Evolutionary conservation across 2,329 filamentous ascomycete species (phyloP).

Genomic region (Trichoderma asperellum): DNA sequence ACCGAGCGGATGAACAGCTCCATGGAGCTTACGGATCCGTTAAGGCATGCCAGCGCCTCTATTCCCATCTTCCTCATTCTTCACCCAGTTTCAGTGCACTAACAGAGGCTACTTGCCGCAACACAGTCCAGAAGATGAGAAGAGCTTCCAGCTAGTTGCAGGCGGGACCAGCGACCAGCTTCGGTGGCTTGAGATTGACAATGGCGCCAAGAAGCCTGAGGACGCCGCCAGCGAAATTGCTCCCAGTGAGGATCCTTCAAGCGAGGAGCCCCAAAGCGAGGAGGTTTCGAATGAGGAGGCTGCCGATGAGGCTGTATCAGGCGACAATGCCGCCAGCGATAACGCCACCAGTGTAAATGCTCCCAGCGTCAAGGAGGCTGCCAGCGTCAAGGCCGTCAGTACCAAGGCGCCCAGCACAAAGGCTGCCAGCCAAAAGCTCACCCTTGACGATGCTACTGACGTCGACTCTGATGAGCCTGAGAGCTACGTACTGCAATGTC

Average conservation of each 20-base stretch:
- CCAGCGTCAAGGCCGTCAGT: background rate
- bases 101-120: background rate
- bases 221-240: background rate
- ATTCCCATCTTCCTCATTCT: background rate
- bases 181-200: constrained; percentile 26
- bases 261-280: background rate
- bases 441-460: constrained; percentile 11
- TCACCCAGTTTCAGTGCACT: background rate
- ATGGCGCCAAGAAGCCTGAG: constrained; percentile 5
- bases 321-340: constrained; percentile 10
- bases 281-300: background rate
- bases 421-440: background rate
- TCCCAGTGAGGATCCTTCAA: background rate
- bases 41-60: background rate
- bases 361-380: background rate
- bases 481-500: constrained; percentile 19
- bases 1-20: constrained; percentile 23
- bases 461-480: constrained; percentile 9
- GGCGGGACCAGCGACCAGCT: constrained; percentile 26
- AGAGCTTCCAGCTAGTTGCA: constrained; percentile 21
- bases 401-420: background rate
- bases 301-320: background rate
- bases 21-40: constrained; percentile 14
- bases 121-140: constrained; percentile 10
- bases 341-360: background rate